Percentiles rank a stretch among this genome's conserved stretches.
Conservation (phyloP, 257 asterid genomes). For the Nicotiana noctiflora region DNA sequence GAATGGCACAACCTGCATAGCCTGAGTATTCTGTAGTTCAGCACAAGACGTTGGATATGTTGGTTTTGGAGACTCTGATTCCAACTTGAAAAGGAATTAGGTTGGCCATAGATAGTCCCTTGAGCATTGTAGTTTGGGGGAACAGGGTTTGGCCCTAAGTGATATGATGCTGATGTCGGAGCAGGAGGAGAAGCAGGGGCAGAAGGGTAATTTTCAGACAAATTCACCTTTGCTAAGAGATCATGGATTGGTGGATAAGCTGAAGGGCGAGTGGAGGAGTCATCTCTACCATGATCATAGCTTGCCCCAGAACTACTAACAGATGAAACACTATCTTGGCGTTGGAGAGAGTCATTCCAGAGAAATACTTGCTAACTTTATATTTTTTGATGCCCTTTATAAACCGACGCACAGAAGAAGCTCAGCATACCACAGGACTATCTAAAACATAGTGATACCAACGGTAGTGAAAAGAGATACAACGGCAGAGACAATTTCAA, state of each 20-base stretch:
- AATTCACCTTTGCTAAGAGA: conserved; percentile 42
- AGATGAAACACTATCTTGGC: conserved; percentile 38
- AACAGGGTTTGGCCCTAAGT: conserved; percentile 49
- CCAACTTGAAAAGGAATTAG: conserved; percentile 51
- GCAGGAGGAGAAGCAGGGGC: conserved; percentile 46
- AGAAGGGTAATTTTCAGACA: conserved; percentile 43
- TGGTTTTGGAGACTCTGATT: conserved; percentile 24
- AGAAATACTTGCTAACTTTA: background rate
- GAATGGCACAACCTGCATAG: conserved; percentile 57
- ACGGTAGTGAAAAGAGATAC: background rate
- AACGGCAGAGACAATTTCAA: too few species aligned
- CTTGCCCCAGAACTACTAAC: conserved; percentile 20
- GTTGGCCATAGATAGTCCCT: conserved; percentile 37
- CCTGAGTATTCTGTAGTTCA: conserved; percentile 22
- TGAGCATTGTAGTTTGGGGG: conserved; percentile 28
- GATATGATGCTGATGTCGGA: conserved; percentile 38
- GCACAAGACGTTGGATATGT: conserved; percentile 16
- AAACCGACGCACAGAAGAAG: background rate
- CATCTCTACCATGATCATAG: conserved; percentile 27
- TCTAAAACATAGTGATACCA: background rate
- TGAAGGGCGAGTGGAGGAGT: conserved; percentile 32
- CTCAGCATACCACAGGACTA: background rate
- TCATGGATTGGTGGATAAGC: conserved; percentile 69
- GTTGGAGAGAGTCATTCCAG: conserved; percentile 14
- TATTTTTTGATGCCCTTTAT: background rate